Base-by-base conservation (phyloP, 306 rosid species). In the Fragaria nilgerrensis region DNA sequence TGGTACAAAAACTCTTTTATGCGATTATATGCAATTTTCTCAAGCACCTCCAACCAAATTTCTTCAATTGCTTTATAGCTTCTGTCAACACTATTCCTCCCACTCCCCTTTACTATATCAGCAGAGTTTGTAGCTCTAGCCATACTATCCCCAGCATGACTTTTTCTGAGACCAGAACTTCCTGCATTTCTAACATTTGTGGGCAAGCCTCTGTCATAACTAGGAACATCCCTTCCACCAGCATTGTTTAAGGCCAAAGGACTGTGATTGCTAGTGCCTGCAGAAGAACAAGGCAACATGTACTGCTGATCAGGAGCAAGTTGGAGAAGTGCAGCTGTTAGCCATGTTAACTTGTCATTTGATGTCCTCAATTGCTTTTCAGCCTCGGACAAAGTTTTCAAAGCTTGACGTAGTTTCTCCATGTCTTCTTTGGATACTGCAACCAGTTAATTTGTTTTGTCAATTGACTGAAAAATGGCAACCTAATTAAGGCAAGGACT, bases 291-390 rank as follows among this genome's bases (percentile, higher is more conserved):
- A 70, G 96, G 97, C 86, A 96, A 70, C 90, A 93, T 85, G 79
- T 90, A 96, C 85, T 96, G 98, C 83, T 88, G 96, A 79, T 96
- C 99, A 44, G 98, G 99, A 74, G 98, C 99, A 82, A 96, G 97
- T 87, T 96, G 99, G 84, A 96, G 97, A 82, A 96, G 86, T 3
- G 99, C 97, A 81, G 98, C 98, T 44, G 99, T 96, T 72, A 96
- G 81, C 99, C 99, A 96, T 37, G 99, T 96, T 68, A 91, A 79
- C 84, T 91, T 92, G 84, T 96, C 99, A 83, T 91, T 96, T 61
- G 99, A 92, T 89, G 82, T 89, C 85, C 99, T 87, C 82, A 96
- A 80, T 81, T 96, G 99, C 84, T 96, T 96, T 83, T 96, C 99
- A 73, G 98, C 96, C 84, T 96, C 99, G 0, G 99, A 96, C 76